Evolutionary conservation across 805 yeast genomes (phyloP).

Genomic region (Grigorovia humatica): DNA sequence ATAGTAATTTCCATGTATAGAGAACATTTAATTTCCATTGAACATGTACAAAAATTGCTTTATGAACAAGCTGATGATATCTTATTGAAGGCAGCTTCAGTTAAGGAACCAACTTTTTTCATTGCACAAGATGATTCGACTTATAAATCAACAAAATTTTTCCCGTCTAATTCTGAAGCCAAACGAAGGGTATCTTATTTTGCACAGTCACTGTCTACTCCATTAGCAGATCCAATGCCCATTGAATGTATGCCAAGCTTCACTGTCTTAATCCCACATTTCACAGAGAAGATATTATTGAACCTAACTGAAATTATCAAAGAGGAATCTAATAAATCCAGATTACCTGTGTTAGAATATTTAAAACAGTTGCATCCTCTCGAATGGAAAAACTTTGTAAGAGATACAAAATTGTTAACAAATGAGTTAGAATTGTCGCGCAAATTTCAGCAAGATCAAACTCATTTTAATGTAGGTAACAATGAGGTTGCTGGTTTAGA

Average conservation of each 20-base stretch:
- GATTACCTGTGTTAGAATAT: conserved; percentile 68
- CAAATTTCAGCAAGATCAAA: conserved; percentile 1
- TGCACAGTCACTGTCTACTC: conserved; percentile 82
- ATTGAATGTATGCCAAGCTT: conserved; percentile 68
- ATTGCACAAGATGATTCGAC: conserved; percentile 74
- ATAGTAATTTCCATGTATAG: conserved; percentile 74
- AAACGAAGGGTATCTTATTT: conserved; percentile 76
- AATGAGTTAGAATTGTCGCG: conserved; percentile 38
- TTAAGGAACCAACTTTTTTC: conserved; percentile 69
- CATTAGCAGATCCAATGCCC: conserved; percentile 65
- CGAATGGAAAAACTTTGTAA: conserved; percentile 77
- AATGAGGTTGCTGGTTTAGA: background rate
- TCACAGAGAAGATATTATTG: conserved; percentile 68
- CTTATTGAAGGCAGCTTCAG: conserved; percentile 30
- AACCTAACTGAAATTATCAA: conserved; percentile 70
- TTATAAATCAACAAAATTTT: conserved; percentile 41
- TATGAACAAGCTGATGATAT: conserved; percentile 40
- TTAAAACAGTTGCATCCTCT: conserved; percentile 57
- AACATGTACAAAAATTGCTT: conserved; percentile 56
- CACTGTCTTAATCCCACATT: conserved; percentile 80
- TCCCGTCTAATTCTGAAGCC: conserved; percentile 63
- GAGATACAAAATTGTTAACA: conserved; percentile 59
- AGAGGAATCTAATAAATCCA: conserved; percentile 48
- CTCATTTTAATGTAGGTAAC: background rate
- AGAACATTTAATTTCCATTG: conserved; percentile 66